phyloP scores from a whole-genome alignment of 2,329 filamentous ascomycete genomes.

The Paraphaeosphaeria sporulosa region DNA sequence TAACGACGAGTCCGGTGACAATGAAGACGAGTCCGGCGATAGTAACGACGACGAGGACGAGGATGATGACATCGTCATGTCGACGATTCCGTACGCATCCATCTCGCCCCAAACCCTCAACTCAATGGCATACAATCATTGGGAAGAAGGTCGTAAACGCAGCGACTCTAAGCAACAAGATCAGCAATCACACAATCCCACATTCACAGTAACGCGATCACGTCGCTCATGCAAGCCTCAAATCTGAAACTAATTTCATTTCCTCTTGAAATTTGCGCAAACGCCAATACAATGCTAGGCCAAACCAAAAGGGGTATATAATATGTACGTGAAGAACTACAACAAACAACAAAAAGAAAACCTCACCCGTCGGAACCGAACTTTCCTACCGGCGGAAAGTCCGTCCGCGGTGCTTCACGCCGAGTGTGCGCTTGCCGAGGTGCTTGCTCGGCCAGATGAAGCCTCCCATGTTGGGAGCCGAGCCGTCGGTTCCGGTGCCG shows the following conservation, averaged over 20 bases:
- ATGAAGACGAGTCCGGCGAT: not conserved
- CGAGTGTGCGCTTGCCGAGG: not conserved
- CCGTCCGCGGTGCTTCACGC: not conserved
- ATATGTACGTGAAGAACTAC: slow-evolving; percentile 2
- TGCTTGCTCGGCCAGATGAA: not conserved
- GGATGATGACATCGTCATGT: too few relatives aligned
- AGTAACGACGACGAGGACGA: not conserved
- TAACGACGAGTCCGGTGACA: too few relatives aligned
- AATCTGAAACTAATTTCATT: not conserved
- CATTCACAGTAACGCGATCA: not conserved
- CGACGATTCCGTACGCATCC: too few relatives aligned
- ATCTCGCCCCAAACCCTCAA: too few relatives aligned
- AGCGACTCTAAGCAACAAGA: too few relatives aligned
- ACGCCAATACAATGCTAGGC: not conserved
- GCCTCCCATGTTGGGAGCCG: not conserved
- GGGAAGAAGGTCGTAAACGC: too few relatives aligned
- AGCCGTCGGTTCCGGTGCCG: not conserved
- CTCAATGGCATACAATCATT: too few relatives aligned
- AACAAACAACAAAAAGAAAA: not conserved
- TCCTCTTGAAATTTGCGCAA: not conserved
- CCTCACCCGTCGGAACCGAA: not conserved
- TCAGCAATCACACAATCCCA: not conserved
- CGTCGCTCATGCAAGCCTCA: not conserved
- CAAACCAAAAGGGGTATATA: slow-evolving; percentile 5
- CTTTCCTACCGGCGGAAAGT: slow-evolving; percentile 10